Evolutionary conservation across 768 basidiomycete genomes (phyloP).

Genomic region (Bullera alba): DNA sequence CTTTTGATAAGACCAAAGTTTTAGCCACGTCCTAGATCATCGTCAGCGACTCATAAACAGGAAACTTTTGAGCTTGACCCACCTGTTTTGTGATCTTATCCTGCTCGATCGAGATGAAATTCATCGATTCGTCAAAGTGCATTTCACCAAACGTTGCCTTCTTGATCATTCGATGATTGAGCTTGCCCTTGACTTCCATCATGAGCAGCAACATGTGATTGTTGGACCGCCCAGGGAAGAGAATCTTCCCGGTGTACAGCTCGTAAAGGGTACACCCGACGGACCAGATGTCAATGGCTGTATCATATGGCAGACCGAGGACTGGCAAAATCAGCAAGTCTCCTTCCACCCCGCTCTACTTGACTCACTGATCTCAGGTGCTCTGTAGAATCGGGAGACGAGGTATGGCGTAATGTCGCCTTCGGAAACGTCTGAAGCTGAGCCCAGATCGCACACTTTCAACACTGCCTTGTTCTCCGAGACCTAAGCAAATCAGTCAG

Average conservation of each 20-base stretch:
- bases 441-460: slow-evolving; percentile 95
- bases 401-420: slow-evolving; percentile 92
- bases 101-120: slow-evolving; percentile 69
- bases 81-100: slow-evolving; percentile 79
- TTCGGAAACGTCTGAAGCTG: slow-evolving; percentile 86
- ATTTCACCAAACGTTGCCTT: slow-evolving; percentile 83
- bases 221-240: slow-evolving; percentile 92
- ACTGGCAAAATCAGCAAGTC: slow-evolving; percentile 52
- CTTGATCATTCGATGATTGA: slow-evolving; percentile 90
- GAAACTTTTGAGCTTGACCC: slow-evolving; percentile 44
- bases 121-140: slow-evolving; percentile 90
- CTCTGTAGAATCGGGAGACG: slow-evolving; percentile 93
- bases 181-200: slow-evolving; percentile 95
- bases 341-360: neutral
- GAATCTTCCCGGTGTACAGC: slow-evolving; percentile 85
- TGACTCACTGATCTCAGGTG: slow-evolving; percentile 89
- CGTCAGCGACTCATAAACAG: neutral
- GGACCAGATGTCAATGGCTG: slow-evolving; percentile 90
- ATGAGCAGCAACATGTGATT: slow-evolving; percentile 96
- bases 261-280: slow-evolving; percentile 82
- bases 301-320: slow-evolving; percentile 90
- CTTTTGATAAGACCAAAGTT: slow-evolving; percentile 75
- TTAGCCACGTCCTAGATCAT: slow-evolving; percentile 66
- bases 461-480: slow-evolving; percentile 88
- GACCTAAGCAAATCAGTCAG: slow-evolving; percentile 54